Conservation (phyloP, 352 stramenopile species). For the Pythium myriotylum region DNA sequence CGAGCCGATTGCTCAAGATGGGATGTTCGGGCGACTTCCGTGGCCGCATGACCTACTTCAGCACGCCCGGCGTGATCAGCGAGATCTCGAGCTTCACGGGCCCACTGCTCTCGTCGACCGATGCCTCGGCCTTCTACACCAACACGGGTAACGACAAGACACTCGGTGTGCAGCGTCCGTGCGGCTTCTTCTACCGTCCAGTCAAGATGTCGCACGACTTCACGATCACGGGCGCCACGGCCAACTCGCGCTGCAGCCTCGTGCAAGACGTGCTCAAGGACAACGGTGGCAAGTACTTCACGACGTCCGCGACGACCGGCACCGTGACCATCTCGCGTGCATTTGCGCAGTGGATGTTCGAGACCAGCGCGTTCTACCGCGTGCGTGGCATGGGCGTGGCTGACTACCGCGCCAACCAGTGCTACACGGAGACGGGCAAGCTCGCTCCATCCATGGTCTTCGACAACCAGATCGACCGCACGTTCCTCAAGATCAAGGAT, state of each 20-base stretch:
- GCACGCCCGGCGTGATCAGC: conserved; percentile 24
- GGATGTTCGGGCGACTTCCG: conserved; percentile 32
- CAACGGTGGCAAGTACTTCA: conserved; percentile 31
- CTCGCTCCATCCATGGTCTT: conserved; percentile 27
- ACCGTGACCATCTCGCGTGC: conserved; percentile 27
- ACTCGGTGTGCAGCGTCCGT: conserved; percentile 28
- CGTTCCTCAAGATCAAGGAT: conserved; percentile 34
- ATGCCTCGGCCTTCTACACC: conserved; percentile 29
- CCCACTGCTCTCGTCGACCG: conserved; percentile 22
- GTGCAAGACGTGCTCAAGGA: conserved; percentile 20
- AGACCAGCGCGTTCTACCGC: conserved; percentile 33
- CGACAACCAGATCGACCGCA: conserved; percentile 29
- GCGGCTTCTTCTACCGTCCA: conserved; percentile 36
- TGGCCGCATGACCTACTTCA: conserved; percentile 30
- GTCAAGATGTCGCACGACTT: conserved; percentile 45
- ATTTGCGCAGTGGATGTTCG: conserved; percentile 37
- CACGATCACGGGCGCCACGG: conserved; percentile 22
- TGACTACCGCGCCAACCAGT: conserved; percentile 36
- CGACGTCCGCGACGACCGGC: conserved; percentile 10
- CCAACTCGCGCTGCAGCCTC: conserved; percentile 28
- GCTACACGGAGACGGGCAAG: conserved; percentile 36
- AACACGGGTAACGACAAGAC: conserved; percentile 28
- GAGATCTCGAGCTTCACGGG: conserved; percentile 26
- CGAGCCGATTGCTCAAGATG: conserved; percentile 38
- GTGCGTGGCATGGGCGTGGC: conserved; percentile 33